A percentile compares a stretch with the other conserved stretches of the same genome.
Evolutionary conservation across 2,329 filamentous ascomycete species (phyloP).

Genomic region (Alternaria triticimaculans): DNA sequence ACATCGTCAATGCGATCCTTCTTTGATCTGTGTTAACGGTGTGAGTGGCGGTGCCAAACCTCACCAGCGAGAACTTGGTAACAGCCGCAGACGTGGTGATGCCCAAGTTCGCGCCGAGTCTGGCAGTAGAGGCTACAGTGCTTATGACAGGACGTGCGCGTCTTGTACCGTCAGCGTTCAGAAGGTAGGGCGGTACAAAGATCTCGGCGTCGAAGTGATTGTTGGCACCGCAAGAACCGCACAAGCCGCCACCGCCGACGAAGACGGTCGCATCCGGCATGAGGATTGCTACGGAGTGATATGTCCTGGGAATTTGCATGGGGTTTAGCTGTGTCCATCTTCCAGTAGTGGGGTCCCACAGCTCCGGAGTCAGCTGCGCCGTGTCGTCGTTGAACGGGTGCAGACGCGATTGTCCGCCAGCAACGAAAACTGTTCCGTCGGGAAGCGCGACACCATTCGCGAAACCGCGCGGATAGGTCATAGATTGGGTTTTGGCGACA

Average conservation of each 20-base stretch:
- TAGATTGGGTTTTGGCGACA: constrained; percentile 28
- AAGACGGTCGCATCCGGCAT: constrained; percentile 37
- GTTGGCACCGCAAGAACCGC: constrained; percentile 46
- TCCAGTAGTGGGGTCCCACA: constrained; percentile 30
- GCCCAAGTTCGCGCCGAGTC: constrained; percentile 37
- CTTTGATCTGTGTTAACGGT: constrained; percentile 66
- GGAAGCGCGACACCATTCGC: constrained; percentile 39
- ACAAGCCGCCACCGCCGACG: constrained; percentile 50
- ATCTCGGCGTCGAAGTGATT: constrained; percentile 65
- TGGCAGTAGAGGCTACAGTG: constrained; percentile 37
- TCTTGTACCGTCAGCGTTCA: constrained; percentile 53
- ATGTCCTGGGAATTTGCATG: constrained; percentile 30
- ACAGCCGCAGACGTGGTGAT: constrained; percentile 40
- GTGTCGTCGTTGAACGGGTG: constrained; percentile 29
- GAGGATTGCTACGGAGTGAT: constrained; percentile 39
- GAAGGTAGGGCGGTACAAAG: constrained; percentile 63
- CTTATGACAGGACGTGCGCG: constrained; percentile 55
- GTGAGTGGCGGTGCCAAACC: constrained; percentile 61
- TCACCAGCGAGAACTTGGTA: constrained; percentile 53
- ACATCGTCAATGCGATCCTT: constrained; percentile 54
- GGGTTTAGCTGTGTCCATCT: constrained; percentile 33
- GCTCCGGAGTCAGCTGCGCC: constrained; percentile 26
- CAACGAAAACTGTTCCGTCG: constrained; percentile 44
- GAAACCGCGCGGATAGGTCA: constrained; percentile 40
- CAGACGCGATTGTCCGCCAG: constrained; percentile 31